Evolutionary conservation across 73 alveolate species (phyloP).

Genomic region (Tetrahymena elliotti): DNA sequence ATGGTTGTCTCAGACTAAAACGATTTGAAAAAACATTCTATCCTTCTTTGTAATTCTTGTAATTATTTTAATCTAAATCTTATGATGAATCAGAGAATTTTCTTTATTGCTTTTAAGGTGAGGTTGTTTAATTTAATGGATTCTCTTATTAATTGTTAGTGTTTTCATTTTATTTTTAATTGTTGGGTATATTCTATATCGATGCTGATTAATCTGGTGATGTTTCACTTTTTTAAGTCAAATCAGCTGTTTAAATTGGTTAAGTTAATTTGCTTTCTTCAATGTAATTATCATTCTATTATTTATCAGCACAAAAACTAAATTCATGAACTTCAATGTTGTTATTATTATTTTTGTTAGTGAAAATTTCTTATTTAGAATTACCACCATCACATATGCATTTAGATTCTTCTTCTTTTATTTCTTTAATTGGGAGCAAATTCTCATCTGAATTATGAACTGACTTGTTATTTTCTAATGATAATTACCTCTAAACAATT

Average conservation of each 20-base stretch:
- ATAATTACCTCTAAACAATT: background rate
- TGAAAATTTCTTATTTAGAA: background rate
- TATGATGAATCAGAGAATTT: background rate
- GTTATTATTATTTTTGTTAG: background rate
- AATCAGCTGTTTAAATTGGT: background rate
- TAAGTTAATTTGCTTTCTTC: background rate
- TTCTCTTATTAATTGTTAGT: background rate
- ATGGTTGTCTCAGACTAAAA: background rate
- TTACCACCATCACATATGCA: background rate
- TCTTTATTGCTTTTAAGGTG: background rate
- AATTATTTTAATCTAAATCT: background rate
- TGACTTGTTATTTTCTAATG: background rate
- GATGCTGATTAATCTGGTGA: background rate
- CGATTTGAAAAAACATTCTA: background rate
- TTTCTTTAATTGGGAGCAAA: background rate
- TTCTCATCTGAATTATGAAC: background rate
- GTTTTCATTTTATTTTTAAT: too few species aligned
- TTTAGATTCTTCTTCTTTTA: background rate
- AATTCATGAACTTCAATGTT: background rate
- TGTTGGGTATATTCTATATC: background rate
- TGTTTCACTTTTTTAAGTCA: background rate
- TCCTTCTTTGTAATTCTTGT: background rate
- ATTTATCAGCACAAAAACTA: background rate
- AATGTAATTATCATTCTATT: background rate
- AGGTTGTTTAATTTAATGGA: too few species aligned